Evolutionary conservation across 2,329 filamentous ascomycete species (phyloP).

Genomic region (Trichoderma sp.): DNA sequence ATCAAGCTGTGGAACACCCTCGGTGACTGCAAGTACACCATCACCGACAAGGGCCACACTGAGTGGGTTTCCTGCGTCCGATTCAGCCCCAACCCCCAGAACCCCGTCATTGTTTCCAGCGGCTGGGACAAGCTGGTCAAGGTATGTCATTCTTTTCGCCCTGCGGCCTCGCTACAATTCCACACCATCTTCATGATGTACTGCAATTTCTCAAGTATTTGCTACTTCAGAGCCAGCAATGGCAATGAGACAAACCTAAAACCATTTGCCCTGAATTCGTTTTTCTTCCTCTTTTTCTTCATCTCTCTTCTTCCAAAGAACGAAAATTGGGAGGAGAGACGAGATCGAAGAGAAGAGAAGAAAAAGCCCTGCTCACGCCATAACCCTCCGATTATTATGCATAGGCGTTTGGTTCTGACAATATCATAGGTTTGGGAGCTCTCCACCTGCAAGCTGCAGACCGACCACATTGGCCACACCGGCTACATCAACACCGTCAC

Average conservation of each 20-base stretch:
- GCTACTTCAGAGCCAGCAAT: constrained; percentile 97
- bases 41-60: constrained; percentile 99
- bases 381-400: not conserved
- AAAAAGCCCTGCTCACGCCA: not conserved
- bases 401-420: constrained; percentile 21
- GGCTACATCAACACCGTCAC: constrained; percentile 99
- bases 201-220: constrained; percentile 92
- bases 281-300: constrained; percentile 28
- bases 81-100: constrained; percentile 99
- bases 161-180: constrained; percentile 21
- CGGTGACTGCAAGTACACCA: constrained; percentile 99
- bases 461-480: constrained; percentile 99
- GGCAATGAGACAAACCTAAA: constrained; percentile 98
- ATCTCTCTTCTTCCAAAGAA: no score
- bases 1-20: constrained; percentile 99
- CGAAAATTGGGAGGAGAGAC: no score
- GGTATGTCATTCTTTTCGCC: constrained; percentile 63
- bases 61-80: constrained; percentile 99
- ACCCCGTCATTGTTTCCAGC: constrained; percentile 97
- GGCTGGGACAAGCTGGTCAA: constrained; percentile 99
- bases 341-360: not conserved
- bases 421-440: constrained; percentile 90
- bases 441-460: constrained; percentile 98
- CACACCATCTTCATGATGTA: constrained; percentile 74
- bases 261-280: constrained; percentile 75